A percentile compares a stretch with the other conserved stretches of the same genome.
Evolutionary conservation across 768 basidiomycete species (phyloP).

Genomic region (Leccinum longicurvipes): DNA sequence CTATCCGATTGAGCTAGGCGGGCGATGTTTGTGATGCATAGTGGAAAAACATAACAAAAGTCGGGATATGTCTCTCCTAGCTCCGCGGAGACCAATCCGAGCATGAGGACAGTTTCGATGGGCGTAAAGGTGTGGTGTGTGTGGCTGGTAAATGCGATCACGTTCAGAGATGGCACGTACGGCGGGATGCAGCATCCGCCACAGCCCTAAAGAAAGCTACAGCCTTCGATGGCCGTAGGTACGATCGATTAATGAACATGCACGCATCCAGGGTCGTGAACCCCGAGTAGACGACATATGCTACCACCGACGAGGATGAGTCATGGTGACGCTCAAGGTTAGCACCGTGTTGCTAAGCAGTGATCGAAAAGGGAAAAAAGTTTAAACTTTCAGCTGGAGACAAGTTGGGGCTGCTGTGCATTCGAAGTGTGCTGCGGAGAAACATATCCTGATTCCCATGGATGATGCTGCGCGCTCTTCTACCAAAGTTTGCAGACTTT

Average conservation of each 20-base stretch:
- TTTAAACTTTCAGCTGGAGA: background rate
- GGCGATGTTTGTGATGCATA: conserved; percentile 24
- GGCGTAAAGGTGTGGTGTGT: conserved; percentile 27
- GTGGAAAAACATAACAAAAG: too few species aligned
- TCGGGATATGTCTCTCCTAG: background rate
- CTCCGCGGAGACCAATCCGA: background rate
- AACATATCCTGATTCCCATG: background rate
- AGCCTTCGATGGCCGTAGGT: conserved; percentile 3
- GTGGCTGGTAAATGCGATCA: conserved; percentile 9
- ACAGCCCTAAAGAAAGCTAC: conserved; percentile 14
- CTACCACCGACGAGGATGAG: background rate
- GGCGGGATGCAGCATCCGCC: conserved; percentile 12
- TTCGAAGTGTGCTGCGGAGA: conserved; percentile 4
- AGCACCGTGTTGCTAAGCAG: background rate
- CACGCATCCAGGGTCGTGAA: conserved; percentile 16
- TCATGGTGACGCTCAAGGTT: too few species aligned
- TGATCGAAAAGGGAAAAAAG: background rate
- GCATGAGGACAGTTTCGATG: conserved; percentile 9
- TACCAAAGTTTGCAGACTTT: background rate
- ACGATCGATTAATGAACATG: conserved; percentile 20
- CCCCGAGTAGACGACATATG: conserved; percentile 6
- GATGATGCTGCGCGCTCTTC: background rate
- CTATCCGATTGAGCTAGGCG: conserved; percentile 69
- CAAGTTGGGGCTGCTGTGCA: background rate
- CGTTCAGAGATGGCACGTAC: conserved; percentile 1